phyloP scores from a whole-genome alignment of 345 rosid species.

The Stellera chamaejasme region DNA sequence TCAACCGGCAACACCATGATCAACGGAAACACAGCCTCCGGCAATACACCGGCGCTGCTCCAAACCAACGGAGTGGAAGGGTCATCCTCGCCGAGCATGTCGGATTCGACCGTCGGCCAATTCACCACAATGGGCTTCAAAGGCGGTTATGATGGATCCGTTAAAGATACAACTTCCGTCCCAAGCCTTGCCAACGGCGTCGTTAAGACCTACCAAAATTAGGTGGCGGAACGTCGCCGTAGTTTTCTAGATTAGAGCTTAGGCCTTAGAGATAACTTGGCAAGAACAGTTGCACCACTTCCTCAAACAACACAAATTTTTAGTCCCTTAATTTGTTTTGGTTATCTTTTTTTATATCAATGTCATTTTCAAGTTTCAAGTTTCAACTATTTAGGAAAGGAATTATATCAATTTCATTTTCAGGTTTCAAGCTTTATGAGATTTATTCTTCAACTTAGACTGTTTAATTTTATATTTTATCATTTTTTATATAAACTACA shows the following conservation, averaged over 20 bases:
- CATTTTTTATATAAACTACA: too few species aligned
- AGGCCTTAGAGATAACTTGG: constrained; percentile 6
- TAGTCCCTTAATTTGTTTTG: neutral
- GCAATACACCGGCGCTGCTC: constrained; percentile 7
- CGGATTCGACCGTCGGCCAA: constrained; percentile 57
- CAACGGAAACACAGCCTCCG: constrained; percentile 5
- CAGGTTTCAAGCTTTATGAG: too few species aligned
- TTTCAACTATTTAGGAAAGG: too few species aligned
- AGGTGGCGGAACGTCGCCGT: constrained; percentile 37
- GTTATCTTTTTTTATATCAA: neutral
- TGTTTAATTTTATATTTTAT: too few species aligned
- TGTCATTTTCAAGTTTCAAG: neutral
- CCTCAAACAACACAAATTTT: constrained; percentile 2
- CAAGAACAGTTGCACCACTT: neutral
- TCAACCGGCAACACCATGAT: constrained; percentile 48
- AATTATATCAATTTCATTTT: too few species aligned
- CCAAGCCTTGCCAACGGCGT: constrained; percentile 46
- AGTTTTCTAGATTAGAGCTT: constrained; percentile 29
- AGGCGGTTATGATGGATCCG: constrained; percentile 30
- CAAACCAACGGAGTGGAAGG: constrained; percentile 36
- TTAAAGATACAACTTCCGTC: constrained; percentile 55
- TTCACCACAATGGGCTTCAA: constrained; percentile 46
- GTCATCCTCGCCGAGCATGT: constrained; percentile 65
- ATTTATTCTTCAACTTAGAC: too few species aligned
- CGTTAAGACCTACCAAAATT: constrained; percentile 33